These are phyloP conservation scores for Cutaneotrichosporon mucoides DNA, from an alignment of 1,284 basidiomycete species.

Conservation along the genomic window DNA sequence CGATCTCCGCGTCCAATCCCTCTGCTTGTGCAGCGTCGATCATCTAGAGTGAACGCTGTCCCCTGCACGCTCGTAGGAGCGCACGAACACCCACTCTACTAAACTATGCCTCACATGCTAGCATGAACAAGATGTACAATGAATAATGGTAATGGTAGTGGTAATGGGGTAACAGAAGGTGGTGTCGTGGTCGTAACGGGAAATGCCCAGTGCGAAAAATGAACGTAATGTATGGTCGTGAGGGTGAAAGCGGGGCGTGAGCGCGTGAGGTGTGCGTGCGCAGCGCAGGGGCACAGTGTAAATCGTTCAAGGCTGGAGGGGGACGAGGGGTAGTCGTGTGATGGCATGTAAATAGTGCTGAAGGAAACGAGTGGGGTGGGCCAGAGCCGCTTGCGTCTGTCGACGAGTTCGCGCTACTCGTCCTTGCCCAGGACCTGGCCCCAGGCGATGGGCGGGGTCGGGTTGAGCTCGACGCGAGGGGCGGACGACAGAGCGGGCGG, in stretches of 20 bases:
- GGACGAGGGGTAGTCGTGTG: neutral
- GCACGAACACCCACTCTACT: too few species aligned
- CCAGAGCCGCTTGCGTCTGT: too few species aligned
- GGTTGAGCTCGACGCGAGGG: conserved; percentile 26
- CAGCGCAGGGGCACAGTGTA: neutral
- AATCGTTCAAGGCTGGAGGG: neutral
- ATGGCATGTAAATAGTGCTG: neutral
- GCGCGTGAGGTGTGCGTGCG: too few species aligned
- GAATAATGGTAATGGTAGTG: neutral
- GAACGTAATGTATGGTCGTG: neutral
- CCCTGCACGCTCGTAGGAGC: too few species aligned
- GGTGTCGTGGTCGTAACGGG: neutral
- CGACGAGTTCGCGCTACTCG: neutral
- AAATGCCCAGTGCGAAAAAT: conserved; percentile 1
- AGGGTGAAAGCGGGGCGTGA: neutral
- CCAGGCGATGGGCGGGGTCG: conserved; percentile 28
- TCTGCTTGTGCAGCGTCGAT: too few species aligned
- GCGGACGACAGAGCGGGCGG: neutral
- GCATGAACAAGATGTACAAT: conserved; percentile 4
- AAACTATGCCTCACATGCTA: conserved; percentile 1
- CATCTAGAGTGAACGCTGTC: too few species aligned
- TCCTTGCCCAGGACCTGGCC: conserved; percentile 5
- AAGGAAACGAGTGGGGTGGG: neutral
- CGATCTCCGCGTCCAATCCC: too few species aligned
- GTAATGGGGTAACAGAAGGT: neutral